A percentile compares a stretch with the other conserved stretches of the same genome.
Evolutionary conservation across 257 asterid species (phyloP).

Genomic region (Petunia secreta): DNA sequence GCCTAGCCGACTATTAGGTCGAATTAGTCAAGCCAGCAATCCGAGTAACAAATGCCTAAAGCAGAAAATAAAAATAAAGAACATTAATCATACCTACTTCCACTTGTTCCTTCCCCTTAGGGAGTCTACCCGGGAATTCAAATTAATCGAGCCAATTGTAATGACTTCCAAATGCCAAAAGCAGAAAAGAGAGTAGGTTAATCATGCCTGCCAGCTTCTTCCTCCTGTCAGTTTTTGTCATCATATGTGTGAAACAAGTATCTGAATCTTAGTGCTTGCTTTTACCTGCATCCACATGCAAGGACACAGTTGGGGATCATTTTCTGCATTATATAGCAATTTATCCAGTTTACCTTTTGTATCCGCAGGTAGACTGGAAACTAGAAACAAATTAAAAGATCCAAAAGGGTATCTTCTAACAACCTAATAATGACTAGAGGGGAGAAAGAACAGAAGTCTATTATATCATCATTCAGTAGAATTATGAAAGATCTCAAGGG

Average conservation of each 20-base stretch:
- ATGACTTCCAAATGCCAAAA: too few species aligned
- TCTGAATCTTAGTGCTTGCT: slow-evolving; percentile 8
- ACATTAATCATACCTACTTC: too few species aligned
- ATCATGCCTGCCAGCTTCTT: slow-evolving; percentile 12
- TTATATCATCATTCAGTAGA: neutral
- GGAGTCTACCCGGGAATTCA: too few species aligned
- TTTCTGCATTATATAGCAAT: slow-evolving; percentile 3
- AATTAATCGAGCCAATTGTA: too few species aligned
- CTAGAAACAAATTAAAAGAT: neutral
- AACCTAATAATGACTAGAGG: slow-evolving; percentile 25
- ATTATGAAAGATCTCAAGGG: slow-evolving; percentile 5
- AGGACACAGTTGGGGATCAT: neutral
- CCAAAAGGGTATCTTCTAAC: slow-evolving; percentile 22
- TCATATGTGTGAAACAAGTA: neutral
- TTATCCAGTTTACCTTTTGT: neutral
- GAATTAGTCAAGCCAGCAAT: too few species aligned
- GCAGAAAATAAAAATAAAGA: too few species aligned
- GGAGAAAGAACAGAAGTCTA: slow-evolving; percentile 1
- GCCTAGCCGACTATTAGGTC: too few species aligned
- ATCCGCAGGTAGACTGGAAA: neutral
- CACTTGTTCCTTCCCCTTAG: too few species aligned
- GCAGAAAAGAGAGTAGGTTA: neutral
- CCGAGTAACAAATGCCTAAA: too few species aligned
- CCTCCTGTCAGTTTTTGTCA: slow-evolving; percentile 27
- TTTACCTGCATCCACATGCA: slow-evolving; percentile 20